Percentiles rank a stretch among this genome's conserved stretches.
Conservation (phyloP, 305 asterid species). For the Lippia alba region DNA sequence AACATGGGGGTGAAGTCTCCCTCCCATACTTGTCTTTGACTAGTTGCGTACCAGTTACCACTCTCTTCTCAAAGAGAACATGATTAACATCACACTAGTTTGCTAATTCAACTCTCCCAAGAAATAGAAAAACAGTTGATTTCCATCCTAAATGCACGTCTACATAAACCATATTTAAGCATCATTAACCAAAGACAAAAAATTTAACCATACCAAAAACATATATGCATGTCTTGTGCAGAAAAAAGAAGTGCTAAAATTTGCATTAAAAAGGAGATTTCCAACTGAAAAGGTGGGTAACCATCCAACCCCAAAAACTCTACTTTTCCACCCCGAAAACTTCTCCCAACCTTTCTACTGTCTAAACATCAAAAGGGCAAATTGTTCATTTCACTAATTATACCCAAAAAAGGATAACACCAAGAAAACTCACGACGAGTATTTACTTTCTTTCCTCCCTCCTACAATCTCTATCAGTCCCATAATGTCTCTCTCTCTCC, state of each 20-base stretch:
- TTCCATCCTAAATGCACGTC: not conserved
- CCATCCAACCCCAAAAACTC: constrained; percentile 13
- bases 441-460: not conserved
- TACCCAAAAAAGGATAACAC: constrained; percentile 4
- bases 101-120: too few relatives aligned
- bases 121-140: not conserved
- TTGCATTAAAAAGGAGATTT: not conserved
- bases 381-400: not conserved
- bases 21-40: not conserved
- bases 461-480: constrained; percentile 35
- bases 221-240: too few relatives aligned
- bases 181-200: not conserved
- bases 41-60: not conserved
- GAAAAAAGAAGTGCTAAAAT: not conserved
- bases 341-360: constrained; percentile 29
- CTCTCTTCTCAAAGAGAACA: not conserved
- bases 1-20: not conserved
- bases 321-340: constrained; percentile 16
- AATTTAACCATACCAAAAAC: too few relatives aligned
- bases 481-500: constrained; percentile 21
- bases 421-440: constrained; percentile 1
- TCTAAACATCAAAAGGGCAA: not conserved
- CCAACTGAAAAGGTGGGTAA: constrained; percentile 10
- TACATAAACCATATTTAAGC: not conserved
- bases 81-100: too few relatives aligned